Evolutionary conservation across 2,329 filamentous ascomycete species (phyloP).

Genomic region (Apiospora koreana): DNA sequence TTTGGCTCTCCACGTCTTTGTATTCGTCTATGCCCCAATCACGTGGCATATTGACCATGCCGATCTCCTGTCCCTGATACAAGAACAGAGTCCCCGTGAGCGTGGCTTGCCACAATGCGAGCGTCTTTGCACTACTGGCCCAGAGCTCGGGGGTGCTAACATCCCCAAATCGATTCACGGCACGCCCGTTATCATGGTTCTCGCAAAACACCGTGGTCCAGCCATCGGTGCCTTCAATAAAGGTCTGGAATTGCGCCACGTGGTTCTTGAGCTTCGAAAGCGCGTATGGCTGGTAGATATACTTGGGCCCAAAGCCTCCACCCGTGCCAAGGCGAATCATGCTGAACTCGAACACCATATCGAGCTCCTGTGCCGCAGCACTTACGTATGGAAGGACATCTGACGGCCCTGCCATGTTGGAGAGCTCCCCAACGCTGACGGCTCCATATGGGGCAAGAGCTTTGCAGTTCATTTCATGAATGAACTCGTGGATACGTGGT

Average conservation of each 20-base stretch:
- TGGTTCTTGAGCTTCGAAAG: constrained; percentile 46
- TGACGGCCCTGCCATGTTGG: constrained; percentile 51
- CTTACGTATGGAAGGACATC: constrained; percentile 58
- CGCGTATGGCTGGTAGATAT: constrained; percentile 51
- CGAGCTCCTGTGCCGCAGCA: constrained; percentile 52
- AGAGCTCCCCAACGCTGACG: constrained; percentile 65
- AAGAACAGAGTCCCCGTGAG: constrained; percentile 57
- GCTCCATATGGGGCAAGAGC: constrained; percentile 56
- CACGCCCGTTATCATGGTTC: constrained; percentile 64
- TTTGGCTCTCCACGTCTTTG: constrained; percentile 54
- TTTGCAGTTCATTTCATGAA: constrained; percentile 57
- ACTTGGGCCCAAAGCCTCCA: constrained; percentile 44
- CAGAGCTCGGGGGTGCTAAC: constrained; percentile 45
- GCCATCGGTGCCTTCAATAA: constrained; percentile 49
- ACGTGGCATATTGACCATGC: constrained; percentile 57
- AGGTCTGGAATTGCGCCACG: constrained; percentile 49
- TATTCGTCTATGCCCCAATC: constrained; percentile 54
- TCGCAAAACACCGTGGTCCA: constrained; percentile 65
- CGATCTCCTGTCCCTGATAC: constrained; percentile 64
- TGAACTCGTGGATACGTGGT: constrained; percentile 62
- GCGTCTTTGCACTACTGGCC: constrained; percentile 49
- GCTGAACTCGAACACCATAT: constrained; percentile 63
- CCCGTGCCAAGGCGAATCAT: constrained; percentile 57
- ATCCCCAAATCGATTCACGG: constrained; percentile 55
- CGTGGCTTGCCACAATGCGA: constrained; percentile 50